Conservation (phyloP, 371 early-diverging fungal genomes). For the Mucor sp. region DNA sequence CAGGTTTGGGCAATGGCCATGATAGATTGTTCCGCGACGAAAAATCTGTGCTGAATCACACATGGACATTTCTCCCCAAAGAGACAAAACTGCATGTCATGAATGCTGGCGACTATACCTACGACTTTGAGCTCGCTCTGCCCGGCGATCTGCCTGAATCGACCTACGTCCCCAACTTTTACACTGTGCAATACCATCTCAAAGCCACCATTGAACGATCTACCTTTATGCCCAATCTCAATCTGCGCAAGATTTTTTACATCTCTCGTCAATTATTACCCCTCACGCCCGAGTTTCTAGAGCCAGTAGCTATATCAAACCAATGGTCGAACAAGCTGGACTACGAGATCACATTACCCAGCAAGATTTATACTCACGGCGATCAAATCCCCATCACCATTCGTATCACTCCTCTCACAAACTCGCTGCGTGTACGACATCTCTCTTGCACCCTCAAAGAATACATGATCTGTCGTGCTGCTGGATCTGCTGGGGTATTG, state of each 20-base stretch:
- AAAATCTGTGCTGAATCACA: conserved; percentile 32
- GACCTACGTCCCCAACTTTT: conserved; percentile 32
- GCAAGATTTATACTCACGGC: conserved; percentile 38
- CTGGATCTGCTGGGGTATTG: conserved; percentile 18
- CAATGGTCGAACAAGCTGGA: conserved; percentile 45
- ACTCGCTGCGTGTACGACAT: conserved; percentile 28
- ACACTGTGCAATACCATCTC: conserved; percentile 42
- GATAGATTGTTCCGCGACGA: conserved; percentile 40
- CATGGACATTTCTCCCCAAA: conserved; percentile 37
- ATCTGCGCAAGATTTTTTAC: conserved; percentile 18
- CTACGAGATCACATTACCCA: conserved; percentile 47
- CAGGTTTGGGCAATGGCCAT: conserved; percentile 34
- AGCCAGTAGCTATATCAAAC: conserved; percentile 37
- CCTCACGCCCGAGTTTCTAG: conserved; percentile 30
- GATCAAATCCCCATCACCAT: conserved; percentile 42
- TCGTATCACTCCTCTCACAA: conserved; percentile 35
- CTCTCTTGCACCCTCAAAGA: conserved; percentile 44
- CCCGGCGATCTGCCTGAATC: conserved; percentile 48
- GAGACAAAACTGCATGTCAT: conserved; percentile 25
- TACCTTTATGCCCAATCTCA: conserved; percentile 32
- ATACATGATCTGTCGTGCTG: conserved; percentile 39
- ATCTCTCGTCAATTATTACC: conserved; percentile 32
- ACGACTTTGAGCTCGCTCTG: conserved; percentile 43
- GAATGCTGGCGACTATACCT: conserved; percentile 32
- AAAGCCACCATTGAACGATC: conserved; percentile 42